A percentile compares a stretch with the other conserved stretches of the same genome.
phyloP scores from a whole-genome alignment of 2,329 filamentous ascomycete species.

The Ceratocystis lukuohia region DNA sequence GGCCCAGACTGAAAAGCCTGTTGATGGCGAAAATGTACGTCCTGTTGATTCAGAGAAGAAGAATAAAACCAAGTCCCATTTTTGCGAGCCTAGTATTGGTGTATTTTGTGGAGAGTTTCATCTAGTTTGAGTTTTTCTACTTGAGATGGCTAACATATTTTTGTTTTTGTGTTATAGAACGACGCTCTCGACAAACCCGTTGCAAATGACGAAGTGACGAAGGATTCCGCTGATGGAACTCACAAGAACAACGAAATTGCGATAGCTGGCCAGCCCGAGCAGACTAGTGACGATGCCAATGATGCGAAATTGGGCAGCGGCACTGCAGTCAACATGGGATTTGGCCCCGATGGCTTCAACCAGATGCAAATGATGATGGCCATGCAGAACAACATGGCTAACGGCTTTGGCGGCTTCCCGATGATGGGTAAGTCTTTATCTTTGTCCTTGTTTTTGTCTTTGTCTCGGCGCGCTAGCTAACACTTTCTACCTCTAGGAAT shows the following conservation, averaged over 20 bases:
- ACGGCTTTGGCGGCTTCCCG: constrained; percentile 46
- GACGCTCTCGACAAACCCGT: neutral
- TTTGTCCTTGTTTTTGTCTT: neutral
- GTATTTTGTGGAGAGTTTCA: neutral
- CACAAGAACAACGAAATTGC: neutral
- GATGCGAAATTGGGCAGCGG: constrained; percentile 24
- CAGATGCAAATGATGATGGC: constrained; percentile 73
- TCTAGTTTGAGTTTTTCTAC: neutral
- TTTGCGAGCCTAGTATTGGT: neutral
- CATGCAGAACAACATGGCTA: constrained; percentile 55
- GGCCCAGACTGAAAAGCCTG: constrained; percentile 5
- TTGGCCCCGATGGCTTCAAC: constrained; percentile 52
- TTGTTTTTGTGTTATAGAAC: neutral
- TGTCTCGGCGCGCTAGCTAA: neutral
- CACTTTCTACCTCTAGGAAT: constrained; percentile 46
- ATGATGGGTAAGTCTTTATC: constrained; percentile 70
- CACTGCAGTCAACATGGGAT: constrained; percentile 37
- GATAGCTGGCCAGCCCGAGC: constrained; percentile 19
- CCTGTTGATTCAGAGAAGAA: constrained; percentile 29
- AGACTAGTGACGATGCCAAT: constrained; percentile 22
- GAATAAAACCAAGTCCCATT: neutral
- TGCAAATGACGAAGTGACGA: neutral
- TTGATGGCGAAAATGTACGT: constrained; percentile 25
- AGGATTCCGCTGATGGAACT: neutral
- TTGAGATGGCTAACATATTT: neutral